Evolutionary conservation across 2,329 filamentous ascomycete species (phyloP), one percentile per base, ranked within the genome.

Genomic region (Setomelanomma holmii): DNA sequence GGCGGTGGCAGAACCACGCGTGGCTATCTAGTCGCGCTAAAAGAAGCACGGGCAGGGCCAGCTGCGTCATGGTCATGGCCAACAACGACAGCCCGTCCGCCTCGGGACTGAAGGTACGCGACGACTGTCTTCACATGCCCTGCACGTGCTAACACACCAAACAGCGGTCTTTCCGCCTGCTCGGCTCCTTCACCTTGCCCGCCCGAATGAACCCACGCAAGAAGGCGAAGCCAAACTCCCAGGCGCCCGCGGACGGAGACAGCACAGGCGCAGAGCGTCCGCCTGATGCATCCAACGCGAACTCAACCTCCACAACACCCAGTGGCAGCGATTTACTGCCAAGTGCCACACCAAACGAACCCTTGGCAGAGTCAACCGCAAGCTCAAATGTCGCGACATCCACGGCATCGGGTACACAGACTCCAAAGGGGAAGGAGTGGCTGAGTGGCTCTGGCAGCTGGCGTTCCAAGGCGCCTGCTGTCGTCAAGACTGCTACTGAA

Each of bases 401-500:
- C 4, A 54, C 62, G 2, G 55, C 63, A 4, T 40, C 56, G 30
- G 60, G 49, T 55, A 57, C 46, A 35, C 62, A 52, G 27, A 68
- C 52, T 50, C 63, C 59, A 48, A 66, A 58, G 5, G 66, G 66
- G 45, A 64, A 58, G 45, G 78, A 73, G 63, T 81, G 79, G 79
- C 77, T 80, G 49, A 70, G 73, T 40, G 72, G 73, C 34, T 56
- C 60, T 5, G 74, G 76, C 27, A 79, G 76, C 44, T 79, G 78
- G 78, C 71, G 74, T 5, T 70, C 73, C 21, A 82, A 81, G 64
- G 76, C 79, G 10, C 74, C 75, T 10, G 74, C 79, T 1, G 73
- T 79, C 7, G 78, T 79, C n/a, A 73, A 78, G 60, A 76, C 78
- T 6, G 76, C 76, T 7, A 72, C 71, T 21, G 78, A 81, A 60